Percentiles rank a stretch among this genome's conserved stretches.
Conservation (phyloP, 2,329 filamentous ascomycete genomes). For the Magnaporthiopsis rhizophila region DNA sequence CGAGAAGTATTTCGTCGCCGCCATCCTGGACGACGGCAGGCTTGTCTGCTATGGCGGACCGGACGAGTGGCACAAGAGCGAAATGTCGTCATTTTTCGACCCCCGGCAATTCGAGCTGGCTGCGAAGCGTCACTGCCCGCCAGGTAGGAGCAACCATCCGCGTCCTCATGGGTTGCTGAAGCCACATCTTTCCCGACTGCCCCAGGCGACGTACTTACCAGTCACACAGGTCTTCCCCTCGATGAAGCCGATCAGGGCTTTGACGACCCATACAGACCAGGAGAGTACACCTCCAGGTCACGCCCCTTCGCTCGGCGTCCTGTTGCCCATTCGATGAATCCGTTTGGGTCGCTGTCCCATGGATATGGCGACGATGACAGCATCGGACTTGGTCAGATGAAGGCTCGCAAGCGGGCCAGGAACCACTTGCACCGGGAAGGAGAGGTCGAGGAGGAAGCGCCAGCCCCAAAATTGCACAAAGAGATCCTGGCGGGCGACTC, state of each 20-base stretch:
- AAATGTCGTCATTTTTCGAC: slow-evolving; percentile 1
- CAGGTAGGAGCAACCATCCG: background rate
- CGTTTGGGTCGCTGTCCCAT: background rate
- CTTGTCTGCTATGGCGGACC: slow-evolving; percentile 38
- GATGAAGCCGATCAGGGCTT: background rate
- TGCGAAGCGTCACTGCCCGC: background rate
- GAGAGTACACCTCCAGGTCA: background rate
- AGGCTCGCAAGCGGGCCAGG: slow-evolving; percentile 6
- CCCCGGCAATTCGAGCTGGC: background rate
- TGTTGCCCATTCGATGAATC: background rate
- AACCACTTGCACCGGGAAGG: background rate
- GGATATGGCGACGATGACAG: background rate
- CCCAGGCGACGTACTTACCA: background rate
- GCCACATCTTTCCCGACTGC: background rate
- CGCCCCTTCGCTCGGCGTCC: background rate
- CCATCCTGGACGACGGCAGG: slow-evolving; percentile 39
- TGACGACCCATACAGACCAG: background rate
- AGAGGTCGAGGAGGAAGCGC: background rate
- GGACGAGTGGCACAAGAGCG: slow-evolving; percentile 17
- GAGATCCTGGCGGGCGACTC: slow-evolving; percentile 42
- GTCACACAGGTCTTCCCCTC: background rate
- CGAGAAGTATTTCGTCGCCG: slow-evolving; percentile 44
- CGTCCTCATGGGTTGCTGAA: background rate
- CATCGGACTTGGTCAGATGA: background rate
- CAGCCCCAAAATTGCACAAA: slow-evolving; percentile 20